These are phyloP conservation scores for Termitomyces sp. DNA, from an alignment of 768 basidiomycete genomes.

Conservation along the genomic window DNA sequence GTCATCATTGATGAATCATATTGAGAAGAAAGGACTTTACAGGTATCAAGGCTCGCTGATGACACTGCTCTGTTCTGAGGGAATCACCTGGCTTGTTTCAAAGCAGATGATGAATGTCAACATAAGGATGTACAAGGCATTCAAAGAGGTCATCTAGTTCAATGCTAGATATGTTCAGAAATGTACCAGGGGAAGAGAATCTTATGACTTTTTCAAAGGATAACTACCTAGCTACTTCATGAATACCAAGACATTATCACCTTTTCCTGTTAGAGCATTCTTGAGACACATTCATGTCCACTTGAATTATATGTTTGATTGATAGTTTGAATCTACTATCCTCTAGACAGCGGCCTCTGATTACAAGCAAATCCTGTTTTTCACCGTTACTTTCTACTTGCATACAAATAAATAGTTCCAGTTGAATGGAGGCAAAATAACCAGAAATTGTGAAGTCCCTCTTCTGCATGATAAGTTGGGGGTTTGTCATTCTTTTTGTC, in stretches of 20 bases:
- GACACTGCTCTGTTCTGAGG: conserved; percentile 8
- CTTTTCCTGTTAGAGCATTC: background rate
- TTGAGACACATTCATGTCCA: no score
- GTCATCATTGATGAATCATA: background rate
- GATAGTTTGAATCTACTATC: no score
- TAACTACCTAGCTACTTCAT: background rate
- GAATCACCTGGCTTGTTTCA: conserved; percentile 7
- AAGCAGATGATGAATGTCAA: background rate
- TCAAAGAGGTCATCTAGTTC: conserved; percentile 9
- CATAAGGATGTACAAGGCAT: conserved; percentile 1
- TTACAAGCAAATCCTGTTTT: no score
- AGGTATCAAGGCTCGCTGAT: conserved; percentile 8
- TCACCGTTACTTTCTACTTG: no score
- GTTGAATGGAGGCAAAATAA: no score
- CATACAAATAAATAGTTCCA: no score
- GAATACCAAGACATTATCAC: background rate
- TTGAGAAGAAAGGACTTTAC: background rate
- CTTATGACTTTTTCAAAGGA: conserved; percentile 1
- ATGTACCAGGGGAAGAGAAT: conserved; percentile 3
- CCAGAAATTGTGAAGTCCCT: no score
- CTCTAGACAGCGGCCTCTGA: no score
- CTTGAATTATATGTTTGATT: no score
- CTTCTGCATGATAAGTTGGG: no score
- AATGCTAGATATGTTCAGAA: conserved; percentile 10
- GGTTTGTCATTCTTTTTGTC: no score